Evolutionary conservation across 1,284 basidiomycete genomes (phyloP).

Genomic region (Gymnopus androsaceus): DNA sequence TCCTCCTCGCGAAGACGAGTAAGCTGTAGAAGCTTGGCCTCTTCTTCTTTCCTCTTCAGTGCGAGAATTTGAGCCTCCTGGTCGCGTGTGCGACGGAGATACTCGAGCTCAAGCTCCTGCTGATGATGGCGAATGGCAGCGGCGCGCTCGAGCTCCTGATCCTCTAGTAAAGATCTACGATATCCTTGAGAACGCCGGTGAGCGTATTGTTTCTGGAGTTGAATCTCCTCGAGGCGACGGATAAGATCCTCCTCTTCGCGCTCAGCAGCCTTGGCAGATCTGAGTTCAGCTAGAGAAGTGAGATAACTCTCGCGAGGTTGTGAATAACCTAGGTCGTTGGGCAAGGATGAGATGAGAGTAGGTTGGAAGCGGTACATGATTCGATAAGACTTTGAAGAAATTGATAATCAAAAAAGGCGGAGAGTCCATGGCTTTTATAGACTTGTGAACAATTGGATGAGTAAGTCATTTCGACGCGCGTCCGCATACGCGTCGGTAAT

Average conservation of each 20-base stretch:
- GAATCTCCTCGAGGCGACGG: conserved; percentile 32
- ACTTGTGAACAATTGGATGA: neutral
- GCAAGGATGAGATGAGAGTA: neutral
- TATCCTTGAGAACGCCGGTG: too few relatives aligned
- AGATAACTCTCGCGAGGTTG: conserved; percentile 27
- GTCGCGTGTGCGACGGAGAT: conserved; percentile 19
- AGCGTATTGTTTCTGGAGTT: conserved; percentile 28
- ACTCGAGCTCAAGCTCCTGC: conserved; percentile 17
- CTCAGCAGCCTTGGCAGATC: conserved; percentile 31
- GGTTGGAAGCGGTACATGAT: conserved; percentile 5
- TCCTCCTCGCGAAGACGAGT: conserved; percentile 10
- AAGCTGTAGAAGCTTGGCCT: conserved; percentile 8
- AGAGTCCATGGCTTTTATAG: conserved; percentile 10
- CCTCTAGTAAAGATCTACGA: too few relatives aligned
- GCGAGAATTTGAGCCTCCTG: conserved; percentile 16
- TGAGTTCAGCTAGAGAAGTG: conserved; percentile 26
- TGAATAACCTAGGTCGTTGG: neutral
- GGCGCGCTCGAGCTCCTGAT: conserved; percentile 24
- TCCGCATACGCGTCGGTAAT: conserved; percentile 14
- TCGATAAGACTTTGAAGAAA: neutral
- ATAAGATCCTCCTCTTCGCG: conserved; percentile 34
- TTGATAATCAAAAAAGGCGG: neutral
- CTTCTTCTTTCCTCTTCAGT: conserved; percentile 12
- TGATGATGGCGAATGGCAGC: conserved; percentile 12
- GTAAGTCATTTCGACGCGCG: conserved; percentile 12